A percentile compares a stretch with the other conserved stretches of the same genome.
Conservation (phyloP, 1,139 yeast genomes). For the Hemisphaericaspora subhashii region DNA sequence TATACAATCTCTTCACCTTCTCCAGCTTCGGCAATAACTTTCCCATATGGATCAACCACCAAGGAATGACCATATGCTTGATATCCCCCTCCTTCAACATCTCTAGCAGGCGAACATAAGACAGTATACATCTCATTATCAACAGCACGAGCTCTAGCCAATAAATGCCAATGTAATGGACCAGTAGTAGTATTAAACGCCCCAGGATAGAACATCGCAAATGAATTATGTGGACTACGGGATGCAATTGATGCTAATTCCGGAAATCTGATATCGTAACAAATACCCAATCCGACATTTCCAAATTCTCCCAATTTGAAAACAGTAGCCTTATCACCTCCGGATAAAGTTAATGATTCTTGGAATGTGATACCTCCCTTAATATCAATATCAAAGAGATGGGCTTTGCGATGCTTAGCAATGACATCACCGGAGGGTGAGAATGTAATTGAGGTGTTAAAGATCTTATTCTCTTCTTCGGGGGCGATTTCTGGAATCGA, state of each 20-base stretch:
- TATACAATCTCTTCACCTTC: constrained; percentile 79
- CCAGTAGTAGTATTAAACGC: constrained; percentile 97
- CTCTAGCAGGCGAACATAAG: constrained; percentile 88
- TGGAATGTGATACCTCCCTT: constrained; percentile 86
- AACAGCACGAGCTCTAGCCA: constrained; percentile 84
- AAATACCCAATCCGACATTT: constrained; percentile 82
- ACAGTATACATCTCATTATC: constrained; percentile 84
- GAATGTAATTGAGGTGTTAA: constrained; percentile 82
- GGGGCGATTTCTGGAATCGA: constrained; percentile 75
- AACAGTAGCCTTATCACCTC: constrained; percentile 80
- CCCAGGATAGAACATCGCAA: constrained; percentile 92
- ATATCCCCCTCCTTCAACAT: constrained; percentile 61
- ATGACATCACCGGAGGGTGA: constrained; percentile 68
- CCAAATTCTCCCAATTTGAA: constrained; percentile 70
- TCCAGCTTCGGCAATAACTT: constrained; percentile 77
- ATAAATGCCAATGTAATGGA: constrained; percentile 88
- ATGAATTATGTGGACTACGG: constrained; percentile 64
- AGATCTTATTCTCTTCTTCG: constrained; percentile 52
- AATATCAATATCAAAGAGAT: constrained; percentile 86
- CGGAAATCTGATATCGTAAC: constrained; percentile 91
- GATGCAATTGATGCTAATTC: constrained; percentile 84
- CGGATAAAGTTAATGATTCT: constrained; percentile 72
- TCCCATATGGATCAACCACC: constrained; percentile 86
- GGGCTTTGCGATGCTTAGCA: constrained; percentile 87
- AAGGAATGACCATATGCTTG: constrained; percentile 94